Evolutionary conservation across 495 filamentous ascomycete species (phyloP), one percentile per base, ranked within the genome.

Genomic region (Collariella sp.): DNA sequence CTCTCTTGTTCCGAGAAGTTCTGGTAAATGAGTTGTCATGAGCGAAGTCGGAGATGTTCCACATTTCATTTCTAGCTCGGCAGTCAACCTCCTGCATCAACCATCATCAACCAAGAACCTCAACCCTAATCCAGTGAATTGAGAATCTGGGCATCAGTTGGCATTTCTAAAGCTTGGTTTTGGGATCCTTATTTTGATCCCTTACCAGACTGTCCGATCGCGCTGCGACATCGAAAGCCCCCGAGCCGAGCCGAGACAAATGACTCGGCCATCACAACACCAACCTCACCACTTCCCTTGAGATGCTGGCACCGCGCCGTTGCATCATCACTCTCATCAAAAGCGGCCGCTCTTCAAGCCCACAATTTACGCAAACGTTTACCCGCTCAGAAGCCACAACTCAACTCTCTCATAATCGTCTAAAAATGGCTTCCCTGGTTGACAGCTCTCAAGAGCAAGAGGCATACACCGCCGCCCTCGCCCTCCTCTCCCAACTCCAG

Each of bases 401-500:
- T 12, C 22, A 20, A 22, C 7, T 18, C 16, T 7, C 13, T 35
- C 11, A 35, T 11, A 26, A 18, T 26, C 42, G 29, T 36, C 4
- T 9, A 24, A 56, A 53, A 23, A 63, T 64, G 56, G 22, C 61
- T 9, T 54, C 42, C 7, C 49, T 33, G 7, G 15, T 3, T 48
- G 46, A 19, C 50, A 40, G 13, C 20, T 24, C 55, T 0, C 40
- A 7, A 31, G 26, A 31, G 9, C 5, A 31, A 9, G 26, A 22
- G 12, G 39, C 26, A 60, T 77, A 77, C 59, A 58, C 59, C 36
- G 47, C 64, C 9, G 72, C 74, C 29, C 67, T 78, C 10, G 41
- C 42, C 40, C 67, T 68, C 43, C 80, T 95, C 56, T 86, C 89
- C 58, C 80, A 80, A 5, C 70, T 93, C 34, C 87, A 90, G 58